phyloP scores from a whole-genome alignment of 257 asterid genomes.

The Jacaranda mimosifolia region DNA sequence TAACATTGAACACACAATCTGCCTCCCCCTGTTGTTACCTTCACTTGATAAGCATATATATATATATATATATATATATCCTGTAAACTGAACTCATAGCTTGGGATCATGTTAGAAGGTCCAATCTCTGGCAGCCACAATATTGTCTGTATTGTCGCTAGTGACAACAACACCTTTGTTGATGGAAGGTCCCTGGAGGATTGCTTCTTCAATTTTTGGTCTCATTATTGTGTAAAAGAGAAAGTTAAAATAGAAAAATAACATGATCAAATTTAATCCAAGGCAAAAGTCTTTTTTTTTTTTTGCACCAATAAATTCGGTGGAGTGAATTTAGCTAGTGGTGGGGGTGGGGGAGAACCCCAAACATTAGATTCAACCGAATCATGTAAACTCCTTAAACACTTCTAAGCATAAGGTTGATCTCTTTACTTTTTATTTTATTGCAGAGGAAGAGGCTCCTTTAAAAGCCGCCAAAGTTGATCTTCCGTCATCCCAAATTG shows the following conservation, averaged over 20 bases:
- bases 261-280: background rate
- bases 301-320: background rate
- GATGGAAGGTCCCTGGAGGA: no score
- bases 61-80: no score
- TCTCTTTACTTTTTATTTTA: background rate
- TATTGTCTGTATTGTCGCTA: background rate
- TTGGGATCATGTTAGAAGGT: slow-evolving; percentile 8
- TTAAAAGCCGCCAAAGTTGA: slow-evolving; percentile 81
- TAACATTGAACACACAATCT: no score
- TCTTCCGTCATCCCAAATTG: slow-evolving; percentile 58
- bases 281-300: background rate
- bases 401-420: slow-evolving; percentile 24
- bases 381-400: no score
- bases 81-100: background rate
- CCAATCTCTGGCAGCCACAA: slow-evolving; percentile 10
- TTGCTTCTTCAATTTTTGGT: no score
- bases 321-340: background rate
- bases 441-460: slow-evolving; percentile 74
- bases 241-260: no score
- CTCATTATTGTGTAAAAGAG: no score
- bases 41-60: no score
- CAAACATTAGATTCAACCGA: no score
- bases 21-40: no score
- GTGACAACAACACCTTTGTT: no score
- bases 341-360: no score